Evolutionary conservation across 2,329 filamentous ascomycete genomes (phyloP).

Genomic region (Drechslerella dactyloides): DNA sequence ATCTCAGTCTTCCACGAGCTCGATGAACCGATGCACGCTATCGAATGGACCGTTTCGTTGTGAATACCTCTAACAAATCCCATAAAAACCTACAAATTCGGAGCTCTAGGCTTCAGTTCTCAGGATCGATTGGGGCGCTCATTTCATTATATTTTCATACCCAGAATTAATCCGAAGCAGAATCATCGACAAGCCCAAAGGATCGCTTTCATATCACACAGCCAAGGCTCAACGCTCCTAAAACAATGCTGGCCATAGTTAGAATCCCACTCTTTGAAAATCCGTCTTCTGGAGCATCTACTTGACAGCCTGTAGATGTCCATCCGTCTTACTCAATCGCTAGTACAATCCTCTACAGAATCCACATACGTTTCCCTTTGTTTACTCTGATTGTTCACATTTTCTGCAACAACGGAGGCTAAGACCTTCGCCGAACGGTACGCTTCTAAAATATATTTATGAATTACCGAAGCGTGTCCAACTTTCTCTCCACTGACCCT

Average conservation of each 20-base stretch:
- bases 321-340: background rate
- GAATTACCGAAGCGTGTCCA: constrained; percentile 20
- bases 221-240: background rate
- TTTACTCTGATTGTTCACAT: constrained; percentile 14
- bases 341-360: constrained; percentile 8
- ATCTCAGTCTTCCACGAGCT: constrained; percentile 31
- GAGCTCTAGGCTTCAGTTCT: too few relatives aligned
- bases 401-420: constrained; percentile 11
- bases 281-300: background rate
- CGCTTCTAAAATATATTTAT: constrained; percentile 23
- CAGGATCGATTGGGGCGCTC: too few relatives aligned
- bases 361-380: constrained; percentile 33
- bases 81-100: background rate
- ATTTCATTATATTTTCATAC: too few relatives aligned
- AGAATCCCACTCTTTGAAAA: constrained; percentile 5
- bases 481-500: constrained; percentile 7
- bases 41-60: background rate
- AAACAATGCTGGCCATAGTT: constrained; percentile 41
- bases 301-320: background rate
- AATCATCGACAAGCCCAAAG: background rate
- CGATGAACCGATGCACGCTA: constrained; percentile 15
- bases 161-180: too few relatives aligned
- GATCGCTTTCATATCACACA: background rate
- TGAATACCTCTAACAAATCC: background rate
- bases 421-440: constrained; percentile 18